phyloP scores from a whole-genome alignment of 768 basidiomycete species.

The Kwoniella pini region DNA sequence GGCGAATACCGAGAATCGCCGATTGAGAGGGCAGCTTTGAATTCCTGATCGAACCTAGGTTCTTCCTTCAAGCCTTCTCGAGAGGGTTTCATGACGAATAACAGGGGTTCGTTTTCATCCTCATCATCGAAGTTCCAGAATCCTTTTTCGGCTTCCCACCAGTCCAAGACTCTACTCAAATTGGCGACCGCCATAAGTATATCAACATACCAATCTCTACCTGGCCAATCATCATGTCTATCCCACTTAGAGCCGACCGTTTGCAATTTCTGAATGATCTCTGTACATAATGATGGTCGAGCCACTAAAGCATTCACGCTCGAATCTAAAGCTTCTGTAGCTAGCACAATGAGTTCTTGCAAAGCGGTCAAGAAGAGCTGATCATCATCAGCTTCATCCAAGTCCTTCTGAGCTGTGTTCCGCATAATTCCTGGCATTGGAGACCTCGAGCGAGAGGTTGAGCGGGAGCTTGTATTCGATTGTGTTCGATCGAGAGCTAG shows the following conservation, averaged over 20 bases:
- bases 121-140: conserved; percentile 93
- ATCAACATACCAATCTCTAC: conserved; percentile 97
- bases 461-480: conserved; percentile 67
- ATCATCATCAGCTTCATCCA: conserved; percentile 34
- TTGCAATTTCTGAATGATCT: conserved; percentile 86
- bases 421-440: conserved; percentile 72
- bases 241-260: conserved; percentile 94
- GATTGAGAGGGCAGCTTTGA: conserved; percentile 24
- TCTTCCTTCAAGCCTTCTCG: conserved; percentile 58
- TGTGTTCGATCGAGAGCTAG: conserved; percentile 33
- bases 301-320: conserved; percentile 80
- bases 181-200: conserved; percentile 93
- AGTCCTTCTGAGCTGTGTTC: conserved; percentile 6
- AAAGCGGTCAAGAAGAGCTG: conserved; percentile 73
- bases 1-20: conserved; percentile 13
- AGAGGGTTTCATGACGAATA: conserved; percentile 88
- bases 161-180: conserved; percentile 93
- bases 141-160: conserved; percentile 99
- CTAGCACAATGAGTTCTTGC: conserved; percentile 87
- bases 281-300: conserved; percentile 78
- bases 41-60: conserved; percentile 36
- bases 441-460: conserved; percentile 90
- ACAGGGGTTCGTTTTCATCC: conserved; percentile 84
- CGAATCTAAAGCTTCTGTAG: conserved; percentile 91
- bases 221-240: conserved; percentile 96